Conservation (phyloP, 306 rosid genomes). For the Herpetospermum pedunculosum region DNA sequence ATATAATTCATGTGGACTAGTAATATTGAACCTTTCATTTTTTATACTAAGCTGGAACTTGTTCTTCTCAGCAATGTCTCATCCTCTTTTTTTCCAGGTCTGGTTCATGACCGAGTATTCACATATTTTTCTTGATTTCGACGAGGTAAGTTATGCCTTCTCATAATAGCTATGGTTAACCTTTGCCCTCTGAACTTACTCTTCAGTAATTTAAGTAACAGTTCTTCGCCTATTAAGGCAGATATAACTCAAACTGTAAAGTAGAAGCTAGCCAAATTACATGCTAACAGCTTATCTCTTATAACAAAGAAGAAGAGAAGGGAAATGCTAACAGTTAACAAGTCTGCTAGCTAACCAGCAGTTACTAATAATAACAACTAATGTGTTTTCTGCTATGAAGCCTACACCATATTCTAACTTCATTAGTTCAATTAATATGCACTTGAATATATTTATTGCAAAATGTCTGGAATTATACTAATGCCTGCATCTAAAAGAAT, state of each 20-base stretch:
- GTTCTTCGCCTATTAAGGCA: neutral
- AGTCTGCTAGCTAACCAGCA: neutral
- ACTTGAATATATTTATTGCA: neutral
- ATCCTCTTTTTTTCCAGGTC: constrained; percentile 39
- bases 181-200: neutral
- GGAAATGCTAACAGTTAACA: neutral
- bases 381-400: neutral
- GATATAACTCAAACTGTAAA: neutral
- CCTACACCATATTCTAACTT: neutral
- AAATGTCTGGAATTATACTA: neutral
- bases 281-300: neutral
- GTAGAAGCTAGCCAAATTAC: neutral
- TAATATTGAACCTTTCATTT: neutral
- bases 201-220: neutral
- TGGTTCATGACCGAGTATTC: constrained; percentile 91
- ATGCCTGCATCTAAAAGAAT: neutral
- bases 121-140: constrained; percentile 60
- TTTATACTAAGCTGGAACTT: neutral
- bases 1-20: neutral
- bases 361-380: neutral
- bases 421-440: neutral
- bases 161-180: constrained; percentile 5
- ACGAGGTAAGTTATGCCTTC: constrained; percentile 47
- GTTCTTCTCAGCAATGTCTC: neutral
- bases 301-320: neutral